These are phyloP conservation scores for Colletotrichum eleusines DNA, from an alignment of 2,329 filamentous ascomycete genomes.

Conservation along the genomic window DNA sequence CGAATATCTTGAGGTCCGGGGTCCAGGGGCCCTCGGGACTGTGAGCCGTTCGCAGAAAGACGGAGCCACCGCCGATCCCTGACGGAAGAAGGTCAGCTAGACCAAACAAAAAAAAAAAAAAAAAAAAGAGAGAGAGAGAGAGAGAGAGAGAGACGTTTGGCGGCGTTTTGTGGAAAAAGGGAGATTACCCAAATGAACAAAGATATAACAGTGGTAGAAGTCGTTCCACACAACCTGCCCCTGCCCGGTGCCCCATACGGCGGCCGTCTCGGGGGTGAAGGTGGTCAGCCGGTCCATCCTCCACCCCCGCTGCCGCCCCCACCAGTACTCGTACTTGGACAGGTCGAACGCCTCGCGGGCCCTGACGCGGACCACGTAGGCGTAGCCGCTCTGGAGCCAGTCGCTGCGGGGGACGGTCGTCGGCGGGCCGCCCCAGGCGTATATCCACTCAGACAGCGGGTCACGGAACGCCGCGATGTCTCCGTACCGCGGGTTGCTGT, in stretches of 20 bases:
- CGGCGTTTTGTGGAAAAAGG: rapidly evolving
- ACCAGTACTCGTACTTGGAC: conserved; percentile 56
- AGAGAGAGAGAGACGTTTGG: neutral
- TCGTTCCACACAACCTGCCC: conserved; percentile 54
- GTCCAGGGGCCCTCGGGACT: conserved; percentile 54
- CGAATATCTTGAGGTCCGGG: conserved; percentile 51
- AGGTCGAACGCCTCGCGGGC: conserved; percentile 53
- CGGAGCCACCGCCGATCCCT: conserved; percentile 29
- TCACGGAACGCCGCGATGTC: conserved; percentile 54
- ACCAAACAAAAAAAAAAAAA: too few species aligned
- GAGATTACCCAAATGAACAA: conserved; percentile 49
- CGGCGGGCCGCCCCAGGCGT: conserved; percentile 54
- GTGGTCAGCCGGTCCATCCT: conserved; percentile 47
- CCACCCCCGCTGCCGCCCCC: conserved; percentile 54
- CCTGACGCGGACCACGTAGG: conserved; percentile 54
- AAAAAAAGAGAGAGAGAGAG: neutral
- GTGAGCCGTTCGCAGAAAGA: conserved; percentile 46
- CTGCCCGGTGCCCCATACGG: conserved; percentile 54
- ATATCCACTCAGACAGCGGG: conserved; percentile 53
- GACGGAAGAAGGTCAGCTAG: neutral
- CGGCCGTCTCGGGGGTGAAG: conserved; percentile 53
- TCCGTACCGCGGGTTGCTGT: conserved; percentile 51
- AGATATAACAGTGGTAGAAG: conserved; percentile 52
- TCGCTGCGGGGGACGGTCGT: conserved; percentile 44
- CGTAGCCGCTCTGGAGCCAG: conserved; percentile 47